phyloP scores from a whole-genome alignment of 257 asterid species.

The Forsythia viridissima region DNA sequence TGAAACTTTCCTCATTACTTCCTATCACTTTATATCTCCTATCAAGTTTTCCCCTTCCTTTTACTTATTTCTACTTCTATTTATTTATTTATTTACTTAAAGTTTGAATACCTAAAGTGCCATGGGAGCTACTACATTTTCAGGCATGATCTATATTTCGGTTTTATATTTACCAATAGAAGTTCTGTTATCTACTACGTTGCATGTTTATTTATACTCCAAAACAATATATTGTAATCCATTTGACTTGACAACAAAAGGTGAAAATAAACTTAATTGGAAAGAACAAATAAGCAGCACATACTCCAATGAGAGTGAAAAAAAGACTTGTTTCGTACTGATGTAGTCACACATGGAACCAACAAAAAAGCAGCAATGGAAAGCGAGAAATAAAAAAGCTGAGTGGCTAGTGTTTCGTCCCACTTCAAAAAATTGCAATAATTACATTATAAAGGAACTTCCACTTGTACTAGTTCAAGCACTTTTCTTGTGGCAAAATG shows the following conservation, averaged over 20 bases:
- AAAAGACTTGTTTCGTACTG: no score
- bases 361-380: no score
- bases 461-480: background rate
- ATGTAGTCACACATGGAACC: no score
- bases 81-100: no score
- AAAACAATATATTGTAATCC: background rate
- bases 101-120: background rate
- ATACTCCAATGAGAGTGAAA: no score
- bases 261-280: background rate
- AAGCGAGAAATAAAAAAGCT: no score
- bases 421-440: background rate
- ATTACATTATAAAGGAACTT: background rate
- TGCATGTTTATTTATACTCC: background rate
- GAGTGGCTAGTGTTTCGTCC: no score
- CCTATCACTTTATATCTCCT: no score
- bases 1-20: background rate
- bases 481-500: background rate
- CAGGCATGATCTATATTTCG: background rate
- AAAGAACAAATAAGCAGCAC: background rate
- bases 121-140: background rate
- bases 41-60: no score
- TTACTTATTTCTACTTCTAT: no score
- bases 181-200: no score
- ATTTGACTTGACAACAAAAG: background rate
- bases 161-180: background rate